These are phyloP conservation scores for Aciculosporium take DNA, from an alignment of 2,329 filamentous ascomycete genomes.

Conservation along the genomic window DNA sequence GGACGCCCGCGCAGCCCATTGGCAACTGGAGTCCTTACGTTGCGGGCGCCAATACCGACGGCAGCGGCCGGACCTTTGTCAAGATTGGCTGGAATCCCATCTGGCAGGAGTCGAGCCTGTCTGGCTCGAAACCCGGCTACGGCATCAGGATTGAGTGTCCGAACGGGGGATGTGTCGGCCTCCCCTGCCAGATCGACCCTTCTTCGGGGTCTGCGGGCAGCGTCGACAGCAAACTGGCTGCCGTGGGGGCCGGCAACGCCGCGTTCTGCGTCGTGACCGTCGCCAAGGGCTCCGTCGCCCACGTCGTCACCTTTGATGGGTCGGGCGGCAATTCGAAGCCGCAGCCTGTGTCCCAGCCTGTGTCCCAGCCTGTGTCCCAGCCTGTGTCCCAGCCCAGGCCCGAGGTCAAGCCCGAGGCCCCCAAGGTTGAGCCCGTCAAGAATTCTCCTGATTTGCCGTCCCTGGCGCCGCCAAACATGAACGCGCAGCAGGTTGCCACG, in stretches of 20 bases:
- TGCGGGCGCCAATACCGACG: constrained; percentile 57
- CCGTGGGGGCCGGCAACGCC: constrained; percentile 51
- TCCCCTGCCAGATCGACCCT: constrained; percentile 62
- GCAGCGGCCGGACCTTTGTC: constrained; percentile 51
- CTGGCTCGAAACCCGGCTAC: constrained; percentile 44
- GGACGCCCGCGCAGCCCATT: constrained; percentile 42
- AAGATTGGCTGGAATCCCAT: constrained; percentile 71
- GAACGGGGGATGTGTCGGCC: constrained; percentile 50
- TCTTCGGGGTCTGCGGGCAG: constrained; percentile 36
- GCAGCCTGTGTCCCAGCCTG: no score
- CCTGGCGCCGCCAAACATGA: constrained; percentile 2
- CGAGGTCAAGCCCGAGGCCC: no score
- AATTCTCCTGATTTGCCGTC: constrained; percentile 3
- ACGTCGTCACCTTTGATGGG: constrained; percentile 48
- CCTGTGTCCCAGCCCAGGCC: no score
- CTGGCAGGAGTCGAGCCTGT: constrained; percentile 43
- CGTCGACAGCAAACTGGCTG: constrained; percentile 39
- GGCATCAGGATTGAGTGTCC: constrained; percentile 59
- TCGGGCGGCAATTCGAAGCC: constrained; percentile 20
- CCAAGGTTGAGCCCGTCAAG: constrained; percentile 9
- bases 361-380: no score
- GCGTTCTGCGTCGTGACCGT: constrained; percentile 68
- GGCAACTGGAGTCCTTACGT: constrained; percentile 72
- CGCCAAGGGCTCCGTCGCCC: constrained; percentile 48
- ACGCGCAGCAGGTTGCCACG: not conserved